Percentiles rank a stretch among this genome's conserved stretches.
Conservation (phyloP, 345 rosid species). For the Salix exigua region DNA sequence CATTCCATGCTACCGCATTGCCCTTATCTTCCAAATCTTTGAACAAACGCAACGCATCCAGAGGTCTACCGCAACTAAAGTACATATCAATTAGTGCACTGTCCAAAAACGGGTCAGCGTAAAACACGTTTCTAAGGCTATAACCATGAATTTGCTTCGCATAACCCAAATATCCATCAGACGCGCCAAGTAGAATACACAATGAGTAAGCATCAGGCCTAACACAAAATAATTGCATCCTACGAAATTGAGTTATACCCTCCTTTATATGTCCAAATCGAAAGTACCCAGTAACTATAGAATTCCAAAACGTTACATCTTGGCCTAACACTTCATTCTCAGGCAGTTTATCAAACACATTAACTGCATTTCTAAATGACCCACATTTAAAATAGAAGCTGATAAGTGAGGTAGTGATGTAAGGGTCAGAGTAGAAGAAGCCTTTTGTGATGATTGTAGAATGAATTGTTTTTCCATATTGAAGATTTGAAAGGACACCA, state of each 20-base stretch:
- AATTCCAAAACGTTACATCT: slow-evolving; percentile 72
- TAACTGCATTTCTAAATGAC: slow-evolving; percentile 46
- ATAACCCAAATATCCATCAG: slow-evolving; percentile 32
- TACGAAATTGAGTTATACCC: slow-evolving; percentile 46
- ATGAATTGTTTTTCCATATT: slow-evolving; percentile 42
- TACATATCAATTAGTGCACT: slow-evolving; percentile 63
- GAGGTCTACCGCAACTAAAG: slow-evolving; percentile 34
- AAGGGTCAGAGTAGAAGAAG: slow-evolving; percentile 40
- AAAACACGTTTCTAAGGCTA: slow-evolving; percentile 39
- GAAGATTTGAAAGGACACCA: slow-evolving; percentile 8
- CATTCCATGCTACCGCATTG: slow-evolving; percentile 73
- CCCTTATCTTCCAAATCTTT: slow-evolving; percentile 41
- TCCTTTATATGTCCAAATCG: slow-evolving; percentile 37
- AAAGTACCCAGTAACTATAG: slow-evolving; percentile 58
- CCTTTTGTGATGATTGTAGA: slow-evolving; percentile 46
- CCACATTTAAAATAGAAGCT: slow-evolving; percentile 62
- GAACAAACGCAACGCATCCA: slow-evolving; percentile 51
- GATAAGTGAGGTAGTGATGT: slow-evolving; percentile 57
- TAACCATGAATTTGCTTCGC: slow-evolving; percentile 65
- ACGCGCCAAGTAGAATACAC: slow-evolving; percentile 47
- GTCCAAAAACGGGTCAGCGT: slow-evolving; percentile 49
- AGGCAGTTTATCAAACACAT: slow-evolving; percentile 62
- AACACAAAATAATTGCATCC: slow-evolving; percentile 50
- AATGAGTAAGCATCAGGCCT: slow-evolving; percentile 68
- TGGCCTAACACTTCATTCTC: slow-evolving; percentile 18